Evolutionary conservation across 2,329 filamentous ascomycete species (phyloP).

Genomic region (Verticillium tricorpus): DNA sequence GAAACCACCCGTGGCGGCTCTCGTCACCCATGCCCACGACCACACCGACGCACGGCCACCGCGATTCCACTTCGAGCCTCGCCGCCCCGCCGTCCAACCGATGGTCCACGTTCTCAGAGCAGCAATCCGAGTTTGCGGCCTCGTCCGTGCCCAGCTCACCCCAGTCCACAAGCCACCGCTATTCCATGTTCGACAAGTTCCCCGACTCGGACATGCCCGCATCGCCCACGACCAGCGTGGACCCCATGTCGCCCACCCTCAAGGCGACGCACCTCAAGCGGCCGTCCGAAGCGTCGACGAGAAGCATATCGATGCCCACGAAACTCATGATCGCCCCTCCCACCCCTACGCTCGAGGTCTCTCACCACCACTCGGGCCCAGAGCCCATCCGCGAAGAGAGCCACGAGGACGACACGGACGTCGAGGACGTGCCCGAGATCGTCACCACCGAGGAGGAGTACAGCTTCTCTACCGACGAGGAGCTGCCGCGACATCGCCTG

Average conservation of each 20-base stretch:
- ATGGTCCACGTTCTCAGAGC: slow-evolving; percentile 61
- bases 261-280: slow-evolving; percentile 48
- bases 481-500: slow-evolving; percentile 39
- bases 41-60: slow-evolving; percentile 35
- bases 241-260: slow-evolving; percentile 61
- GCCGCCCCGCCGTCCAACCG: slow-evolving; percentile 43
- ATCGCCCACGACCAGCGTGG: slow-evolving; percentile 74
- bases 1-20: slow-evolving; percentile 30
- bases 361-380: slow-evolving; percentile 10
- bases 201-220: slow-evolving; percentile 68
- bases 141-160: slow-evolving; percentile 82
- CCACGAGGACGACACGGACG: slow-evolving; percentile 24
- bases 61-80: slow-evolving; percentile 46
- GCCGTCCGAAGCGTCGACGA: slow-evolving; percentile 47
- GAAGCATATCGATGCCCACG: slow-evolving; percentile 15
- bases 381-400: slow-evolving; percentile 17
- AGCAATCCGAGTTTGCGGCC: slow-evolving; percentile 58
- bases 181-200: slow-evolving; percentile 75
- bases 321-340: slow-evolving; percentile 17
- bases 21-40: slow-evolving; percentile 33
- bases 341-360: slow-evolving; percentile 14
- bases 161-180: slow-evolving; percentile 60
- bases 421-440: slow-evolving; percentile 23
- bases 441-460: slow-evolving; percentile 18
- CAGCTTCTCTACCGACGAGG: slow-evolving; percentile 26